A percentile compares a stretch with the other conserved stretches of the same genome.
Conservation (phyloP, 441 rosid genomes). For the Rhodomyrtus psidioides region DNA sequence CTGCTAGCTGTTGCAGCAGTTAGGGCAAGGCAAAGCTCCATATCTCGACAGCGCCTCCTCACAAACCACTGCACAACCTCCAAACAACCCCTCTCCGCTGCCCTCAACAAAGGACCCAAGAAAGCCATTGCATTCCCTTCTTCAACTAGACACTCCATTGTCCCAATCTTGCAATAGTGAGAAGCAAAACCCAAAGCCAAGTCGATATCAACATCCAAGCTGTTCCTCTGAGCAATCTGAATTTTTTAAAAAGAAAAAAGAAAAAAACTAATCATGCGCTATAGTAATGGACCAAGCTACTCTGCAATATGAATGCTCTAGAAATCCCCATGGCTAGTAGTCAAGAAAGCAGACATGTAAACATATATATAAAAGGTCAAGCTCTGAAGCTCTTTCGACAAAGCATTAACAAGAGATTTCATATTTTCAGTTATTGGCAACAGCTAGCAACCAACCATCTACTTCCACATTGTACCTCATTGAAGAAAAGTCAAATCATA, state of each 20-base stretch:
- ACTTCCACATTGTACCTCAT: background rate
- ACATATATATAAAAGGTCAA: background rate
- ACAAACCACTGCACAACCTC: conserved; percentile 92
- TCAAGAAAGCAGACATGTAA: background rate
- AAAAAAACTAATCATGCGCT: background rate
- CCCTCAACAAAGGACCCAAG: conserved; percentile 89
- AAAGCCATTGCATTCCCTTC: conserved; percentile 89
- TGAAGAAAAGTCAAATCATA: background rate
- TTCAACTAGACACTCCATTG: conserved; percentile 95
- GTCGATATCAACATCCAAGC: conserved; percentile 92
- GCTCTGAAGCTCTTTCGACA: background rate
- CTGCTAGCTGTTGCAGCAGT: conserved; percentile 87
- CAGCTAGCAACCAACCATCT: background rate
- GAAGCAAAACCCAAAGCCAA: conserved; percentile 87
- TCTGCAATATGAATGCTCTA: background rate
- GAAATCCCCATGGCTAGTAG: background rate
- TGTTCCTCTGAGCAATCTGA: conserved; percentile 92
- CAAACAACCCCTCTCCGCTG: conserved; percentile 89
- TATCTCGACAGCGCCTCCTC: conserved; percentile 66
- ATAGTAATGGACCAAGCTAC: background rate
- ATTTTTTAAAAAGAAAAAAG: background rate
- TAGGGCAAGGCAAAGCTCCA: conserved; percentile 89
- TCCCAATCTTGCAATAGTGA: conserved; percentile 78
- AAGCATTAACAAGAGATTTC: background rate
- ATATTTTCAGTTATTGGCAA: background rate